These are phyloP conservation scores for Crepidotus variabilis DNA, from an alignment of 768 basidiomycete species.

Conservation along the genomic window DNA sequence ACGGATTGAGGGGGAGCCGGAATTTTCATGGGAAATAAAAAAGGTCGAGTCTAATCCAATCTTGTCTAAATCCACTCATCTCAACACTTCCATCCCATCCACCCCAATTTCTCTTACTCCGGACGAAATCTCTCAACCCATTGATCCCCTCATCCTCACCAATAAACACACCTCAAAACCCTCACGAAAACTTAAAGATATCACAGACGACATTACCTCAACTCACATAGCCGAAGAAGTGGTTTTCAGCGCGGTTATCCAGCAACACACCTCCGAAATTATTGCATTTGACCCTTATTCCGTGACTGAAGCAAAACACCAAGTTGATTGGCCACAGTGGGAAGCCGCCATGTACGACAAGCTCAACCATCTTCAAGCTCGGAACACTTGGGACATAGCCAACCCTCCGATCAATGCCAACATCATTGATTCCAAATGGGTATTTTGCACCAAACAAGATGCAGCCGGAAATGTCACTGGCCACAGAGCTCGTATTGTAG, in stretches of 20 bases:
- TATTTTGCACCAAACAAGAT: constrained; percentile 26
- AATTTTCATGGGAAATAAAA: background rate
- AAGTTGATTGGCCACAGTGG: background rate
- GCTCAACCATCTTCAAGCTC: background rate
- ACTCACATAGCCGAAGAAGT: too few species aligned
- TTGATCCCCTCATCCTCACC: background rate
- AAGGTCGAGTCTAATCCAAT: background rate
- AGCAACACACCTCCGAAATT: too few species aligned
- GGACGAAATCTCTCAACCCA: background rate
- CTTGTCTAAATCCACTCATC: background rate
- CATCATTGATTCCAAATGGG: background rate
- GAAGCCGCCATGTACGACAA: background rate
- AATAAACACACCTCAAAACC: background rate
- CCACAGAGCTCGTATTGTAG: constrained; percentile 30
- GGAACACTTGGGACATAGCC: background rate
- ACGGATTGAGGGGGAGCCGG: background rate
- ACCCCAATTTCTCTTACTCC: background rate
- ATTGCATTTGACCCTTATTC: background rate
- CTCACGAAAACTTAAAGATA: too few species aligned
- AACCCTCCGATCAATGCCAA: background rate
- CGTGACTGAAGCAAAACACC: background rate
- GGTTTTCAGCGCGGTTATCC: too few species aligned
- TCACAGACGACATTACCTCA: too few species aligned
- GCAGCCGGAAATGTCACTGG: constrained; percentile 23
- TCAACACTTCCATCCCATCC: background rate